Base-by-base conservation (phyloP, 495 filamentous ascomycete species). In the Venustampulla echinocandica region DNA sequence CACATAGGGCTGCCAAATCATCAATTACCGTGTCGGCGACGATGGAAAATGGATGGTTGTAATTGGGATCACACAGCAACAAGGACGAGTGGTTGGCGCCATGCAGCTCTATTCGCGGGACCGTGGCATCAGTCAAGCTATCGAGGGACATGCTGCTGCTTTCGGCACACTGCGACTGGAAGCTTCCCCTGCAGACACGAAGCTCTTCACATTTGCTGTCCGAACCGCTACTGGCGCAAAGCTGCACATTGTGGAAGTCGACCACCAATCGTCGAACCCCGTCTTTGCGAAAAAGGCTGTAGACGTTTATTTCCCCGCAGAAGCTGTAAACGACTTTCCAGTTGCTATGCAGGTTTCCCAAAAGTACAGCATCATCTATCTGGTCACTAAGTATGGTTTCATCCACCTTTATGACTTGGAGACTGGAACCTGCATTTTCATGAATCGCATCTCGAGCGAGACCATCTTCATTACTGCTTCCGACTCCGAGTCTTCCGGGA, bases 371-470 rank as follows among this genome's bases (percentile, higher is more conserved):
- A 74, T 99, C 58, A 85, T 97, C 47, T 96, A 96, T 64, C 77
- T 99, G 30, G 87, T 97, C 45, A 99, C 92, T 14, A 99, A 99
- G 62, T 99, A 96, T 61, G 92, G 92, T 33, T 99, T 97, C 68
- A 97, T 99, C 54, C 92, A 99, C 64, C 77, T 99, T 9, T 97
- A 97, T 64, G 92, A 99, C 57, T 77, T 99, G 35, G 92, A 97
- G 69, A 90, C 86, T 4, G 92, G 86, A 25, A 87, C 85, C n/a
- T 92, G 88, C 61, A 90, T 99, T 60, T 99, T 95, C 78, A 95
- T 99, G 90, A 97, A 99, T 69, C 84, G 92, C 42, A 99, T 99
- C 58, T 99, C 92, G 17, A 93, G 88, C 68, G 92, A 99, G 61
- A 99, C 92, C 0, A 97, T 99, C 59, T 99, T 99, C 68, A 90